These are phyloP conservation scores for Hirsutella minnesotensis DNA, from an alignment of 2,329 filamentous ascomycete species.

Conservation along the genomic window DNA sequence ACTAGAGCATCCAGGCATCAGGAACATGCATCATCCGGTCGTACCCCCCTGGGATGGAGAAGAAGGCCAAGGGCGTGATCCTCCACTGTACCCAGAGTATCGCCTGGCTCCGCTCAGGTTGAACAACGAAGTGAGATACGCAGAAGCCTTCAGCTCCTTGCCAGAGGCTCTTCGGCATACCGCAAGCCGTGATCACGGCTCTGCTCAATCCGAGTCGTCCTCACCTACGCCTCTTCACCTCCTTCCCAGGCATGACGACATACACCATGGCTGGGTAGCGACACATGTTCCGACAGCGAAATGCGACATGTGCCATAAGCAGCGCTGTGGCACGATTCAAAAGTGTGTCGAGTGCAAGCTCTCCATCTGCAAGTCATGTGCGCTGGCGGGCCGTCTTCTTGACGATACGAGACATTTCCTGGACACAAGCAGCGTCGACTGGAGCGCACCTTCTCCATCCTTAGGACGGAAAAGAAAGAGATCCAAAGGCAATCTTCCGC, in stretches of 20 bases:
- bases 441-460: constrained; percentile 4
- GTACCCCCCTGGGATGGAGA: too few relatives aligned
- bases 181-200: too few relatives aligned
- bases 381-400: constrained; percentile 5
- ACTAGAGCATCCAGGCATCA: too few relatives aligned
- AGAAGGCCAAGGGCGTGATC: too few relatives aligned
- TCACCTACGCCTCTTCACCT: background rate
- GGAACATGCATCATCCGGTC: too few relatives aligned
- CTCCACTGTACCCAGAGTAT: too few relatives aligned
- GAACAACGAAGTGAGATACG: too few relatives aligned
- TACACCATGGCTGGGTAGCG: constrained; percentile 11
- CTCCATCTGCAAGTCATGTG: constrained; percentile 12
- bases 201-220: too few relatives aligned
- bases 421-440: constrained; percentile 8
- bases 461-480: background rate
- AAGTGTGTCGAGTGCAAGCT: constrained; percentile 13
- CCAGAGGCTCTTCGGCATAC: background rate
- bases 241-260: constrained; percentile 2
- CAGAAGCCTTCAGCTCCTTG: too few relatives aligned
- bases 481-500: too few relatives aligned
- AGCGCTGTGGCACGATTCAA: constrained; percentile 12
- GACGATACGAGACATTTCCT: constrained; percentile 10
- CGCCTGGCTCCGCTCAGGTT: too few relatives aligned
- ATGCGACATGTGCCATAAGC: constrained; percentile 13
- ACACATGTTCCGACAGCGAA: constrained; percentile 13